Conservation (phyloP, 331 rosid species). For the Erythrophleum ivorense region DNA sequence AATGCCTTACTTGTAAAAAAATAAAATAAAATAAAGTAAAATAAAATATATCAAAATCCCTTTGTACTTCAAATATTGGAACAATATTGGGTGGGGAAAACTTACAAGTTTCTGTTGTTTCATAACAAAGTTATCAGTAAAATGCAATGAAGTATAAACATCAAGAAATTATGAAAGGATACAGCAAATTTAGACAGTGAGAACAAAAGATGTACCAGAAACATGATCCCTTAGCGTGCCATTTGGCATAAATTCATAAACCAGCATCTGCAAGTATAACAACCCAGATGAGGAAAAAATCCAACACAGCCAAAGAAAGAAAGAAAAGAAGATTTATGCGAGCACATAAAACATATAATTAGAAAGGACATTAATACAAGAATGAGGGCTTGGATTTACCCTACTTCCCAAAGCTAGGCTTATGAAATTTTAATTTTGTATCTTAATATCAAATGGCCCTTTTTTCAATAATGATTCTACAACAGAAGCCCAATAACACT, state of each 20-base stretch:
- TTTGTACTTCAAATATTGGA: conserved; percentile 1
- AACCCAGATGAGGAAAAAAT: conserved; percentile 24
- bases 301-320: conserved; percentile 25
- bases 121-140: conserved; percentile 10
- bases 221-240: conserved; percentile 93
- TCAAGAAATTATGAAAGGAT: conserved; percentile 7
- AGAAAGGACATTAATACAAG: conserved; percentile 6
- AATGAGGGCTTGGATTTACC: conserved; percentile 4
- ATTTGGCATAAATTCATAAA: conserved; percentile 89
- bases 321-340: conserved; percentile 14
- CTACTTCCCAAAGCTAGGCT: not conserved
- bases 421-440: not conserved
- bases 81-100: conserved; percentile 22
- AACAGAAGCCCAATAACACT: conserved; percentile 16
- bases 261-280: conserved; percentile 81
- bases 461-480: not conserved
- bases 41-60: not conserved
- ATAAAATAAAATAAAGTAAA: too few relatives aligned
- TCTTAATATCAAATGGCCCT: conserved; percentile 8
- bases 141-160: conserved; percentile 24
- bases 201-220: conserved; percentile 63
- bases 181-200: conserved; percentile 25
- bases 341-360: not conserved
- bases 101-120: conserved; percentile 1
- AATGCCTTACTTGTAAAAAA: not conserved